Percentiles rank a stretch among this genome's conserved stretches.
These are phyloP conservation scores for Vigna nakashimae DNA, from an alignment of 306 rosid genomes.

Conservation along the genomic window DNA sequence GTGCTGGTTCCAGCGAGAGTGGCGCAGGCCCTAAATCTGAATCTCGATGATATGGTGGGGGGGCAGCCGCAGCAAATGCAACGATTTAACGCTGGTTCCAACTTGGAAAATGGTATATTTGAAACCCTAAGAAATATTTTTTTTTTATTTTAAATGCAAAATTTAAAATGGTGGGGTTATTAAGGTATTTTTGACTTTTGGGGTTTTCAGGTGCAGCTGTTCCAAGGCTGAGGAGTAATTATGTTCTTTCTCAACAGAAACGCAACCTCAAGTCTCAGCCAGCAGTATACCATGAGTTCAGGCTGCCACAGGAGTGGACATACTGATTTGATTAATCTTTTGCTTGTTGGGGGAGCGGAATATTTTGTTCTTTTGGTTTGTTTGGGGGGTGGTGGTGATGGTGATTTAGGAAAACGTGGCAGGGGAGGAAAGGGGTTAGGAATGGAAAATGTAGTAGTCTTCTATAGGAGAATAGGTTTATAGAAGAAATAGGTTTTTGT, in stretches of 20 bases:
- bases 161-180: background rate
- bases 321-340: conserved; percentile 47
- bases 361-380: background rate
- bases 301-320: conserved; percentile 90
- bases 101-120: conserved; percentile 60
- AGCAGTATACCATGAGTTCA: conserved; percentile 59
- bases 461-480: conserved; percentile 47
- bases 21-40: conserved; percentile 78
- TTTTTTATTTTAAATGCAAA: background rate
- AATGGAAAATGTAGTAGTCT: conserved; percentile 11
- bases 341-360: conserved; percentile 22
- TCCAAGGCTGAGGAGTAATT: conserved; percentile 39
- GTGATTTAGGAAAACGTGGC: conserved; percentile 27
- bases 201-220: conserved; percentile 47
- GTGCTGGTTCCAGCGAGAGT: conserved; percentile 86
- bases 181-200: conserved; percentile 41
- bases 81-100: conserved; percentile 45
- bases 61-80: conserved; percentile 54
- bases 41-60: conserved; percentile 58
- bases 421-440: conserved; percentile 17
- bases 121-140: background rate
- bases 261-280: conserved; percentile 49
- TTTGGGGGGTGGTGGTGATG: too few relatives aligned
- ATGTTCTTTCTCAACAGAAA: conserved; percentile 49
- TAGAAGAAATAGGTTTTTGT: conserved; percentile 43